Conservation (phyloP, 352 stramenopile species). For the Paralagenidium karlingii region DNA sequence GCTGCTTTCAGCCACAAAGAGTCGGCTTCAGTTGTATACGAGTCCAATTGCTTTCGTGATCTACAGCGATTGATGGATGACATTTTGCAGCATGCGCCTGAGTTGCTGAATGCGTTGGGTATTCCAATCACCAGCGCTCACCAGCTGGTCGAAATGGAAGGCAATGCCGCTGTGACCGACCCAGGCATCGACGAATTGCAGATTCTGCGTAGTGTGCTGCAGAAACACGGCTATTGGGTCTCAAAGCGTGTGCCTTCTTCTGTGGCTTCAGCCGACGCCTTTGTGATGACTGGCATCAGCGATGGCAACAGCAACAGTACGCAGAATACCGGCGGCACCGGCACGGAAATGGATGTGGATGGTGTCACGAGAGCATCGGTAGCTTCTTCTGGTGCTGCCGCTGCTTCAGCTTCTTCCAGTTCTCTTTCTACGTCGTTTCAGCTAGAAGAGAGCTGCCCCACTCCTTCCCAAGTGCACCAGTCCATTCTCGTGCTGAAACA, state of each 20-base stretch:
- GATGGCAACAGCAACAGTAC: too few relatives aligned
- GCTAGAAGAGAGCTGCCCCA: too few relatives aligned
- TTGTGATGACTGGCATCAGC: background rate
- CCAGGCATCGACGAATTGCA: slow-evolving; percentile 68
- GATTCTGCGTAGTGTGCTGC: slow-evolving; percentile 69
- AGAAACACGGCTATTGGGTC: slow-evolving; percentile 66
- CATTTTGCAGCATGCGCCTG: slow-evolving; percentile 43
- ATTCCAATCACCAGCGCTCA: slow-evolving; percentile 50
- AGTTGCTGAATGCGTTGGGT: slow-evolving; percentile 64
- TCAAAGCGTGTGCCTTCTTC: too few relatives aligned
- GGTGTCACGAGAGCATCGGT: too few relatives aligned
- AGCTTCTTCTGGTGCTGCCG: too few relatives aligned
- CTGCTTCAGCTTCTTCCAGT: too few relatives aligned
- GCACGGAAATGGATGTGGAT: too few relatives aligned
- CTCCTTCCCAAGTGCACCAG: slow-evolving; percentile 43
- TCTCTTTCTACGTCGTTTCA: too few relatives aligned
- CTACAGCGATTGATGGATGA: slow-evolving; percentile 43
- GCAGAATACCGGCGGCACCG: too few relatives aligned
- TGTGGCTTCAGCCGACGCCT: background rate
- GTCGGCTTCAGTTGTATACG: background rate
- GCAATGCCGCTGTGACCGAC: slow-evolving; percentile 63
- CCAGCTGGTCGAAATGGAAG: slow-evolving; percentile 57
- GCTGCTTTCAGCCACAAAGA: too few relatives aligned
- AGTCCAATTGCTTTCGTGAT: slow-evolving; percentile 24
- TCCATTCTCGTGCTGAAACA: slow-evolving; percentile 57